phyloP scores from a whole-genome alignment of 1,284 basidiomycete species.

The Trichosporon sp. region DNA sequence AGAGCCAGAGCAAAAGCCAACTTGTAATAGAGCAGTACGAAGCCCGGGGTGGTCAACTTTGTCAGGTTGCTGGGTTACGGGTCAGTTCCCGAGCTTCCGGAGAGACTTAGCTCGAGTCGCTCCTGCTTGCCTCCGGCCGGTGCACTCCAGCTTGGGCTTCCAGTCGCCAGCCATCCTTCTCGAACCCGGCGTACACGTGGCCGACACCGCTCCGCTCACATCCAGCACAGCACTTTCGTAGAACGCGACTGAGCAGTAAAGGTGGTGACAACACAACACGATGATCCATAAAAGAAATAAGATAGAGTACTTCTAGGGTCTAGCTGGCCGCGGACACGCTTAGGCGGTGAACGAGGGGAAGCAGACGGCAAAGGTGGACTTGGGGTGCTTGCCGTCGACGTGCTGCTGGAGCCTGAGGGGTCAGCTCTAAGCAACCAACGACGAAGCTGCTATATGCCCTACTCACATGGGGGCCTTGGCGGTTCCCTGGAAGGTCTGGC shows the following conservation, averaged over 20 bases:
- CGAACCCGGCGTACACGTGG: background rate
- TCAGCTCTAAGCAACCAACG: background rate
- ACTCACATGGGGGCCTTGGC: conserved; percentile 50
- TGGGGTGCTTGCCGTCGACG: conserved; percentile 38
- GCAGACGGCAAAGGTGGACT: conserved; percentile 30
- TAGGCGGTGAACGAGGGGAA: conserved; percentile 38
- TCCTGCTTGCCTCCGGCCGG: background rate
- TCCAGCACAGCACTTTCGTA: background rate
- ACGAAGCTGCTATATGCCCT: background rate
- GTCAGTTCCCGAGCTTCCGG: background rate
- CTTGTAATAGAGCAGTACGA: no score
- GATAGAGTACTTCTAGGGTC: background rate
- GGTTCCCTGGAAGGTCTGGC: conserved; percentile 53
- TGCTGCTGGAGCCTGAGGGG: conserved; percentile 37
- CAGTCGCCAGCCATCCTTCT: background rate
- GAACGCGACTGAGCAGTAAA: no score
- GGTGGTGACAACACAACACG: background rate
- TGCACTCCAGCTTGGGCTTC: background rate
- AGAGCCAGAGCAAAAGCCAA: no score
- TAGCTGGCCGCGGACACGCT: background rate
- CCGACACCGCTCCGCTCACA: background rate
- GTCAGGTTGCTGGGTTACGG: background rate
- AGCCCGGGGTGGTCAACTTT: background rate
- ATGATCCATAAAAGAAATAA: background rate
- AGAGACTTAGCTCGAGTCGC: background rate